Base-by-base conservation (phyloP, 2,329 filamentous ascomycete genomes). In the Cladosporium cucumerinum region DNA sequence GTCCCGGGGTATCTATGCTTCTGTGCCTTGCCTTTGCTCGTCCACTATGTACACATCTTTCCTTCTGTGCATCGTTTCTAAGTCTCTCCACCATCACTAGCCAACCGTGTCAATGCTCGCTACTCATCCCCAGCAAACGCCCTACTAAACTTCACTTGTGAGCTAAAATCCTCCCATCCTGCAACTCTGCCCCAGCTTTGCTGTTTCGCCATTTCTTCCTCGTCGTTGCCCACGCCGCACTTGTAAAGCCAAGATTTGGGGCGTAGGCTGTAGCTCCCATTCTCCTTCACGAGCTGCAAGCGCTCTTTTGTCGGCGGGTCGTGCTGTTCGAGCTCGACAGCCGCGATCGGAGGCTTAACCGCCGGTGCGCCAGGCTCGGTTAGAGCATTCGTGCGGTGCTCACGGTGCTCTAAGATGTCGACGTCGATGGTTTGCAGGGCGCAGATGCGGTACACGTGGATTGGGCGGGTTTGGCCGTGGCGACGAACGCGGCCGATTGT, bases 371-470 rank as follows among this genome's bases (percentile, higher is more conserved):
- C 66, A 26, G 66, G 61, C 66, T 76, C 69, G 0, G 58, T 32
- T 7, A 77, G 23, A 2, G 73, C 70, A n/a, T 67, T 64, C 1
- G 11, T 59, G 0, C 77, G 72, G 34, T 58, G 36, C 64, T 82
- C 78, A 1, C 78, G 74, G 49, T 80, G 78, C 67, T 82, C 78
- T 0, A 83, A 66, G 18, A 82, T 78, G 65, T 82, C 80, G 1
- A 82, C 77, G 43, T 82, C 80, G 46, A 82, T 79, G 1, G 80
- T 82, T 74, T 96, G 89, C 73, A 97, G 89, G 12, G 92, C 95
- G 10, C 96, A 88, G 23, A 98, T 88, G 1, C 94, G 82, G 71
- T 88, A 88, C 18, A 88, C 81, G 61, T 85, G 79, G 1, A 90
- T 87, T 1, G 73, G 72, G 69, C 82, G 85, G 43, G 76, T 74